phyloP scores from a whole-genome alignment of 768 basidiomycete genomes.

The Inosperma sp. region DNA sequence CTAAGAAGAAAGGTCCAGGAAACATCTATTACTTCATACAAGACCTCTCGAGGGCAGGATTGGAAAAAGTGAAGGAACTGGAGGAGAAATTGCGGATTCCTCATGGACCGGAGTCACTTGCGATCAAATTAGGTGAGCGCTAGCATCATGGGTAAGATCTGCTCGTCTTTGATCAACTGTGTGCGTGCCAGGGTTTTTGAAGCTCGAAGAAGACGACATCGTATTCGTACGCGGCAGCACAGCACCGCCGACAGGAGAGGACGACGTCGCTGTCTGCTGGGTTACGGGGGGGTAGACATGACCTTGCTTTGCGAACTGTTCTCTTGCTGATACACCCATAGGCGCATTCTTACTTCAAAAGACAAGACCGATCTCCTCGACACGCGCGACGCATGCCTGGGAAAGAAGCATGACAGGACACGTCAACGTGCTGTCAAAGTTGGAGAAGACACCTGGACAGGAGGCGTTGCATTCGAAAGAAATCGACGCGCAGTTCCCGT shows the following conservation, averaged over 20 bases:
- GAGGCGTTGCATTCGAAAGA: conserved; percentile 1
- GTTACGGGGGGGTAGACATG: not conserved
- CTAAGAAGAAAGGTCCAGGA: not conserved
- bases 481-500: not conserved
- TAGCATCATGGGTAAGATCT: no score
- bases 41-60: not conserved
- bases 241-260: not conserved
- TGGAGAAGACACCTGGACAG: not conserved
- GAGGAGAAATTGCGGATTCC: conserved; percentile 1
- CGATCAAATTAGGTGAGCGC: not conserved
- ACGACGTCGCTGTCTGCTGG: conserved; percentile 2
- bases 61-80: not conserved
- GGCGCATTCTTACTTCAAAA: not conserved
- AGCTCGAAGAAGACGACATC: conserved; percentile 1
- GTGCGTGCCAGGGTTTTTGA: not conserved
- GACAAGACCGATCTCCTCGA: not conserved
- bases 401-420: not conserved
- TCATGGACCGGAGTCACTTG: not conserved
- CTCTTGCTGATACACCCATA: not conserved
- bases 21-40: conserved; percentile 1
- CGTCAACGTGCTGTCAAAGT: not conserved
- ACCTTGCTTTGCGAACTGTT: not conserved
- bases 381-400: not conserved
- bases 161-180: no score
- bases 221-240: not conserved